Conservation (phyloP, 108 stramenopile genomes). For the Cyclotella kingstonii region DNA sequence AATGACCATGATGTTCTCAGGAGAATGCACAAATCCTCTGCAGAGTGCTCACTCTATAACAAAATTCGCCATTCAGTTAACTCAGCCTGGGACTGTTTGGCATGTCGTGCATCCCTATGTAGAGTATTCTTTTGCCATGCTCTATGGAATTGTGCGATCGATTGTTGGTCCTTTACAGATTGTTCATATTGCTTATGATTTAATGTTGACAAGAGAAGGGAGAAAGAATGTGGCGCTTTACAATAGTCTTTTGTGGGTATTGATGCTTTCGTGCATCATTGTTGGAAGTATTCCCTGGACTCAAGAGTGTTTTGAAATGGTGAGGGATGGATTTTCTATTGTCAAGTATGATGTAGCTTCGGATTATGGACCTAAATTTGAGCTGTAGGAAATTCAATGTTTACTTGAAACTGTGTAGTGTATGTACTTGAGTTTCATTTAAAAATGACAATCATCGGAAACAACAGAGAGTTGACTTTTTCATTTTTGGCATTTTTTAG, state of each 20-base stretch:
- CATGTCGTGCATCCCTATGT: constrained; percentile 30
- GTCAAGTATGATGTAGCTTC: constrained; percentile 9
- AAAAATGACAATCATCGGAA: too few species aligned
- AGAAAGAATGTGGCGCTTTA: constrained; percentile 44
- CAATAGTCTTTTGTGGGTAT: constrained; percentile 47
- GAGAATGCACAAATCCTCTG: constrained; percentile 66
- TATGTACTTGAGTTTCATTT: too few species aligned
- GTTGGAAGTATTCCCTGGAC: constrained; percentile 55
- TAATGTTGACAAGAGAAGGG: constrained; percentile 43
- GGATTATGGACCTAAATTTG: constrained; percentile 17
- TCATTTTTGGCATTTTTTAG: too few species aligned
- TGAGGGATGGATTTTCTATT: constrained; percentile 10
- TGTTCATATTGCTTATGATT: constrained; percentile 46
- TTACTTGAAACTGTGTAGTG: too few species aligned
- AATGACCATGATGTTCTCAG: constrained; percentile 63
- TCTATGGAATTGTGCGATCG: constrained; percentile 49
- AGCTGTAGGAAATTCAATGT: neutral
- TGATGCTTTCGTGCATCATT: constrained; percentile 57
- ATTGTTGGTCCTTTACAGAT: constrained; percentile 42
- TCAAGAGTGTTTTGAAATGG: constrained; percentile 21
- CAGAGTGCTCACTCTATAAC: constrained; percentile 48
- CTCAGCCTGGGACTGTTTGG: constrained; percentile 35
- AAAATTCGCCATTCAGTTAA: constrained; percentile 37
- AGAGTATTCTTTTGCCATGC: constrained; percentile 34
- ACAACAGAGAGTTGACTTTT: too few species aligned